Evolutionary conservation across 176 grass and related monocot species (phyloP).

Genomic region (Neostapfia colusana): DNA sequence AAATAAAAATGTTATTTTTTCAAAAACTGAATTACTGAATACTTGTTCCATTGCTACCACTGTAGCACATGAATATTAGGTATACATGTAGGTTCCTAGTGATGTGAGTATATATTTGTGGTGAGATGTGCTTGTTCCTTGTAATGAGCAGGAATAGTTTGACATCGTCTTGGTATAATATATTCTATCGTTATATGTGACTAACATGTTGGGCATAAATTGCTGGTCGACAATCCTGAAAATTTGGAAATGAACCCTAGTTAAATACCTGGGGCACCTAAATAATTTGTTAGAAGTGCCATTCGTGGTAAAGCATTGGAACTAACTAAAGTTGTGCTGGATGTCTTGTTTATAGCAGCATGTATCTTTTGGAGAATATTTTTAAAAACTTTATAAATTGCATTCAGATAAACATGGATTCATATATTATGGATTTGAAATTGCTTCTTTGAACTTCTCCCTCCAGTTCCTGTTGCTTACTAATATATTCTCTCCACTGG

Average conservation of each 20-base stretch:
- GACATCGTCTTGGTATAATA: not conserved
- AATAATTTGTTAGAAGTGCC: not conserved
- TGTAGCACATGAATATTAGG: conserved; percentile 1
- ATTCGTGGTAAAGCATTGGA: not conserved
- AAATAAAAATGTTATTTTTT: not conserved
- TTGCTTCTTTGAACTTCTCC: not conserved
- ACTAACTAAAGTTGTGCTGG: conserved; percentile 13
- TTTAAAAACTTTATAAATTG: conserved; percentile 22
- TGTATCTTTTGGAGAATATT: conserved; percentile 2
- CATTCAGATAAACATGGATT: not conserved
- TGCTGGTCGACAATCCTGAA: conserved; percentile 13
- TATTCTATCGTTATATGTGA: conserved; percentile 18
- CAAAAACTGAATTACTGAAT: conserved; percentile 2
- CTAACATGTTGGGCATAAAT: not conserved
- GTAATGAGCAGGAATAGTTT: conserved; percentile 11
- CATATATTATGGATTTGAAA: conserved; percentile 15
- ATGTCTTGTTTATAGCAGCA: conserved; percentile 24
- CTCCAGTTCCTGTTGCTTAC: conserved; percentile 10
- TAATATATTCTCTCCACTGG: conserved; percentile 46
- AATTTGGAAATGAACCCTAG: not conserved
- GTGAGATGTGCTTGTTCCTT: conserved; percentile 1
- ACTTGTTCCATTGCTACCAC: not conserved
- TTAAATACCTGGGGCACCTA: not conserved
- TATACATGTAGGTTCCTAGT: conserved; percentile 20
- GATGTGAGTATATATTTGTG: conserved; percentile 10